These are phyloP conservation scores for Hymenoscyphus fructigenus DNA, from an alignment of 2,329 filamentous ascomycete genomes.

Conservation along the genomic window DNA sequence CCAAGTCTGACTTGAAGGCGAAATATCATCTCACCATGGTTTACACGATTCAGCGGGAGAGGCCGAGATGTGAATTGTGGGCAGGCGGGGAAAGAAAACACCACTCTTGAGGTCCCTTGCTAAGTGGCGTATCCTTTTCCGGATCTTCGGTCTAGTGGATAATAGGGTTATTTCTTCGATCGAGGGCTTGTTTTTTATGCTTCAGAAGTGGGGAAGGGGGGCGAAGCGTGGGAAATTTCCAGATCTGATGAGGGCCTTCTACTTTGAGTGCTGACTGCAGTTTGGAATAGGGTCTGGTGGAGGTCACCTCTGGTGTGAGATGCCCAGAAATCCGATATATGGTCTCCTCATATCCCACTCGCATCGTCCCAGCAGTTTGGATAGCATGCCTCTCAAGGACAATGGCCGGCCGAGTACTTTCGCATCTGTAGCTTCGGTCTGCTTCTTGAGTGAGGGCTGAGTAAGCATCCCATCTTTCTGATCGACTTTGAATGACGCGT, in stretches of 20 bases:
- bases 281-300: not conserved
- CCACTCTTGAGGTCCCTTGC: not conserved
- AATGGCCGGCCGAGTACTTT: no score
- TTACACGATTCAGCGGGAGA: slow-evolving; percentile 1
- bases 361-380: no score
- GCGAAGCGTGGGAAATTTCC: not conserved
- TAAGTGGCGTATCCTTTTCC: not conserved
- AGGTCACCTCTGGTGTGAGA: no score
- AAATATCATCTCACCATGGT: not conserved
- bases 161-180: not conserved
- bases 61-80: not conserved
- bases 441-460: no score
- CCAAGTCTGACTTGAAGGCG: not conserved
- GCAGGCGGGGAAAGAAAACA: no score
- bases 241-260: not conserved
- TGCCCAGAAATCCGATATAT: no score
- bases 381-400: no score
- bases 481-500: not conserved
- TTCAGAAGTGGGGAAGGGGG: not conserved
- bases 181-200: not conserved
- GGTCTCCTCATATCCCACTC: no score
- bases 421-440: no score
- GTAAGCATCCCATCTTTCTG: no score
- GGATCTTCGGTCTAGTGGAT: not conserved
- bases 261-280: slow-evolving; percentile 3